These are phyloP conservation scores for Globisporangium cylindrosporum DNA, from an alignment of 352 stramenopile genomes.

Conservation along the genomic window DNA sequence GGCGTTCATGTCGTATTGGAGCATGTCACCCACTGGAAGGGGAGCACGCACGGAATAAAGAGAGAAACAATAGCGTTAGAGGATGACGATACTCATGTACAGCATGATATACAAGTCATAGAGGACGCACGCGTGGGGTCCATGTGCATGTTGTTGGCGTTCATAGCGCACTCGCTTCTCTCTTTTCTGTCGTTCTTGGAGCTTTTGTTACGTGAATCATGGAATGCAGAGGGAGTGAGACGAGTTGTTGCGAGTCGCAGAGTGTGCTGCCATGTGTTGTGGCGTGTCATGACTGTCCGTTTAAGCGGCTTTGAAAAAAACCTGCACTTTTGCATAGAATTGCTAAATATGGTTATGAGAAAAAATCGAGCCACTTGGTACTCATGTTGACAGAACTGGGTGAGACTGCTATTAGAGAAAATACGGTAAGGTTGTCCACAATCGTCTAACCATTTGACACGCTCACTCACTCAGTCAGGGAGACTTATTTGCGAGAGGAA, in stretches of 20 bases:
- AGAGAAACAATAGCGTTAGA: neutral
- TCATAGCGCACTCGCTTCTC: slow-evolving; percentile 19
- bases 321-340: too few species aligned
- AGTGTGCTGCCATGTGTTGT: neutral
- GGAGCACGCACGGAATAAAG: neutral
- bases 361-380: too few species aligned
- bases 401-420: too few species aligned
- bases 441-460: neutral
- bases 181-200: neutral
- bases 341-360: too few species aligned
- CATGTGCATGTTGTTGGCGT: slow-evolving; percentile 29
- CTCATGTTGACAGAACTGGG: too few species aligned
- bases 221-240: neutral
- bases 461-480: neutral
- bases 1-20: slow-evolving; percentile 48
- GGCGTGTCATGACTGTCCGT: neutral
- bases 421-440: too few species aligned
- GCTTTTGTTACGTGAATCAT: neutral
- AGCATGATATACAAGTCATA: neutral
- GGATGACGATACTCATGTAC: neutral
- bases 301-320: neutral
- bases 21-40: slow-evolving; percentile 41
- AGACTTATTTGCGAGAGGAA: neutral
- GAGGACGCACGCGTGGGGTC: slow-evolving; percentile 28
- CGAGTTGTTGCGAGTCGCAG: neutral